phyloP scores from a whole-genome alignment of 768 basidiomycete species.

The Neoboletus magnificus region DNA sequence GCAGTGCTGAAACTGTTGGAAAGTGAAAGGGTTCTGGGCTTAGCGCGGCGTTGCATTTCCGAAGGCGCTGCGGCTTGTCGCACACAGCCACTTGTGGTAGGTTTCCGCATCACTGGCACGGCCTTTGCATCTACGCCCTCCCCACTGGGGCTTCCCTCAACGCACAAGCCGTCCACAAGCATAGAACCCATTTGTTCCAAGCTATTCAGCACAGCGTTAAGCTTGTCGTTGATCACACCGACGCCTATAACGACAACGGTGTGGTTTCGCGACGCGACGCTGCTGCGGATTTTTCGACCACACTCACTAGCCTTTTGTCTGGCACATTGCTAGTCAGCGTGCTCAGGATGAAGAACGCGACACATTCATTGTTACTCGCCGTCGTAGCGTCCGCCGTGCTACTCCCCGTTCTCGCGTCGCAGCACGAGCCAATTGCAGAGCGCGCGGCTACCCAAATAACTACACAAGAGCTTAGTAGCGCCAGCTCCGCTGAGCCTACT shows the following conservation, averaged over 20 bases:
- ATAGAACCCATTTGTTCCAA: background rate
- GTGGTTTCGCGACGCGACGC: conserved; percentile 14
- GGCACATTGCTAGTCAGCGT: conserved; percentile 7
- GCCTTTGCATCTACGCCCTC: conserved; percentile 7
- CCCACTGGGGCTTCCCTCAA: conserved; percentile 6
- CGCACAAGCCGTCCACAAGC: conserved; percentile 1
- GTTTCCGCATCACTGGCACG: conserved; percentile 18
- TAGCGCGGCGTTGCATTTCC: background rate
- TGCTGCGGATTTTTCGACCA: conserved; percentile 26
- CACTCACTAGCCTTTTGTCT: conserved; percentile 18
- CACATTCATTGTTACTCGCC: conserved; percentile 27
- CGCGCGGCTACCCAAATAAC: conserved; percentile 13
- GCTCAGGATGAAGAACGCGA: conserved; percentile 23
- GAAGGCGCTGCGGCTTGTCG: background rate
- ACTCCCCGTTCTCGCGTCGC: conserved; percentile 25
- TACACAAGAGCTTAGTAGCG: conserved; percentile 3
- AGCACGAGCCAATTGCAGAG: conserved; percentile 13
- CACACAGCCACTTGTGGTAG: conserved; percentile 21
- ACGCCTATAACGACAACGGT: conserved; percentile 8
- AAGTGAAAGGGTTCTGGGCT: background rate
- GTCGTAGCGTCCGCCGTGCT: conserved; percentile 26
- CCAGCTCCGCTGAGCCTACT: background rate
- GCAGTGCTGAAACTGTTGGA: background rate
- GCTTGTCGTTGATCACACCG: conserved; percentile 1
- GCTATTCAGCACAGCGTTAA: background rate